phyloP scores from a whole-genome alignment of 192 early-diverging fungal species.

The Backusella psychrophila region DNA sequence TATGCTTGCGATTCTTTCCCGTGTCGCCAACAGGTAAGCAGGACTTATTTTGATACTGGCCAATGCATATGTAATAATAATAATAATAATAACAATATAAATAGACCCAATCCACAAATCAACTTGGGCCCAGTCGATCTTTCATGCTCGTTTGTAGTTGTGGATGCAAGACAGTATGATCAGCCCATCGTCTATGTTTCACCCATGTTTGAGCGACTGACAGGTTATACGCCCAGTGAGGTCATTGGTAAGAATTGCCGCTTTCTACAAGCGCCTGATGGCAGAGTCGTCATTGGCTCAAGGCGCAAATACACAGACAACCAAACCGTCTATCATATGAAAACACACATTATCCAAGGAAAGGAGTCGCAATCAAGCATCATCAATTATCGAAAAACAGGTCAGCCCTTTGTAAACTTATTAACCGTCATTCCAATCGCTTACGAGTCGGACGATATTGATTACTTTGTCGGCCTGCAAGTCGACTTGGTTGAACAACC shows the following conservation, averaged over 20 bases:
- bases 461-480: conserved; percentile 67
- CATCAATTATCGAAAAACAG: conserved; percentile 67
- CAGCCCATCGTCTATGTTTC: conserved; percentile 64
- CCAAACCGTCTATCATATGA: conserved; percentile 51
- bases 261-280: conserved; percentile 52
- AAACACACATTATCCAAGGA: conserved; percentile 40
- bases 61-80: not conserved
- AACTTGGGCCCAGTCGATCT: conserved; percentile 34
- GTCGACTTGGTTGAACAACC: conserved; percentile 70
- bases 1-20: conserved; percentile 26
- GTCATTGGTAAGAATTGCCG: conserved; percentile 51
- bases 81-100: not conserved
- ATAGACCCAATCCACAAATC: conserved; percentile 32
- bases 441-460: conserved; percentile 48
- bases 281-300: conserved; percentile 48
- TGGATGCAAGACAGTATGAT: conserved; percentile 58
- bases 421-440: conserved; percentile 62
- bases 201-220: conserved; percentile 63
- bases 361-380: conserved; percentile 66
- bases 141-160: conserved; percentile 30
- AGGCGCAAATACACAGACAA: conserved; percentile 56
- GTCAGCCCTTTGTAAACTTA: conserved; percentile 71
- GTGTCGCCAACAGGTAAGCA: conserved; percentile 22
- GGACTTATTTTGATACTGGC: not conserved
- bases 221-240: conserved; percentile 47